Evolutionary conservation across 2,329 filamentous ascomycete species (phyloP).

Genomic region (Sarocladium kiliense): DNA sequence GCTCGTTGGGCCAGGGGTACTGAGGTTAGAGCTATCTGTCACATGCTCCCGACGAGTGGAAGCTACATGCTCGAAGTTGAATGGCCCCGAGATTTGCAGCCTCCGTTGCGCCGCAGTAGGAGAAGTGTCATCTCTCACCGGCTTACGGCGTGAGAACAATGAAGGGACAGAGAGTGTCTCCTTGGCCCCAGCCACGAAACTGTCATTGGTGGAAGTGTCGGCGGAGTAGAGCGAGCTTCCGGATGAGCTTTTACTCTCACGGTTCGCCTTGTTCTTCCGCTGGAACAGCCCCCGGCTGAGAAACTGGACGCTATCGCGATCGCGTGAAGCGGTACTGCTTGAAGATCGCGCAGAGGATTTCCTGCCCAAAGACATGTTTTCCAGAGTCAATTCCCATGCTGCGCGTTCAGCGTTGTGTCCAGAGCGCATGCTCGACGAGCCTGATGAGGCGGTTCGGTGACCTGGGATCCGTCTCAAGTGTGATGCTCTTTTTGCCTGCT

Average conservation of each 20-base stretch:
- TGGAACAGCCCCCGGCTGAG: slow-evolving; percentile 57
- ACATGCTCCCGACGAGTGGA: slow-evolving; percentile 50
- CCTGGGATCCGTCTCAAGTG: slow-evolving; percentile 26
- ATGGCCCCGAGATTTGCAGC: slow-evolving; percentile 55
- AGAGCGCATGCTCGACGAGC: slow-evolving; percentile 48
- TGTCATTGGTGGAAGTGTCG: slow-evolving; percentile 32
- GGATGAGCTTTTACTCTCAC: slow-evolving; percentile 44
- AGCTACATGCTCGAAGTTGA: slow-evolving; percentile 62
- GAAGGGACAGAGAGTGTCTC: slow-evolving; percentile 41
- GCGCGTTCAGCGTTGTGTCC: slow-evolving; percentile 35
- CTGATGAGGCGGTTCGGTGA: slow-evolving; percentile 43
- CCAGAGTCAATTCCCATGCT: slow-evolving; percentile 45
- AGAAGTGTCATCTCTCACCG: slow-evolving; percentile 26
- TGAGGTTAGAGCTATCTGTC: slow-evolving; percentile 31
- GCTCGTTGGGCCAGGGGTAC: slow-evolving; percentile 19
- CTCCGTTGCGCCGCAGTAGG: slow-evolving; percentile 26
- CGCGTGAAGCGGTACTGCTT: slow-evolving; percentile 46
- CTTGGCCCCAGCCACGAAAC: slow-evolving; percentile 25
- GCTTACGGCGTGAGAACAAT: slow-evolving; percentile 47
- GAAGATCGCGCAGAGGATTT: slow-evolving; percentile 52
- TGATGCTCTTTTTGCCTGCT: slow-evolving; percentile 53
- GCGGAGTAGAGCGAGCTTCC: slow-evolving; percentile 43
- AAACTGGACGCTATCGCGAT: slow-evolving; percentile 55
- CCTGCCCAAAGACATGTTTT: slow-evolving; percentile 45
- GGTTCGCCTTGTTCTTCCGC: slow-evolving; percentile 44